These are phyloP conservation scores for Balansia obtecta DNA, from an alignment of 2,329 filamentous ascomycete genomes.

Conservation along the genomic window DNA sequence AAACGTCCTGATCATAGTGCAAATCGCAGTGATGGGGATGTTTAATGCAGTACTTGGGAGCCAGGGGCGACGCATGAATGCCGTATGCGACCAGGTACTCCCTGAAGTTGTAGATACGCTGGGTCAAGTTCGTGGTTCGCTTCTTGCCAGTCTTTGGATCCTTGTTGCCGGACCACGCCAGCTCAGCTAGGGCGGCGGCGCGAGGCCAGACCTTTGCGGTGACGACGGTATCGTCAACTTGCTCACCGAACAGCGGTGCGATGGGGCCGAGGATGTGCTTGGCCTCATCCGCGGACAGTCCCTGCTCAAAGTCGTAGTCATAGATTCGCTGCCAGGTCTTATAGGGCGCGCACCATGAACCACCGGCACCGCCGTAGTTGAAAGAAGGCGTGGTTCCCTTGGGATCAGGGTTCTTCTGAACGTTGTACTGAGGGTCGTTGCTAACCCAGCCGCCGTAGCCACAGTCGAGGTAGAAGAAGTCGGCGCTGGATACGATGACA, in stretches of 20 bases:
- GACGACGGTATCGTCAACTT: slow-evolving; percentile 39
- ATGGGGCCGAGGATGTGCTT: slow-evolving; percentile 38
- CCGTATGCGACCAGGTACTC: slow-evolving; percentile 45
- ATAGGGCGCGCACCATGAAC: slow-evolving; percentile 46
- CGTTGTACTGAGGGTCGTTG: slow-evolving; percentile 44
- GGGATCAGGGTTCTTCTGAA: slow-evolving; percentile 34
- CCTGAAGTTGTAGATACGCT: slow-evolving; percentile 45
- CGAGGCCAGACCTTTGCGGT: slow-evolving; percentile 42
- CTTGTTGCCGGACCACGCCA: slow-evolving; percentile 42
- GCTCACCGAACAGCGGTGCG: slow-evolving; percentile 40
- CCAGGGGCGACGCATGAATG: slow-evolving; percentile 34
- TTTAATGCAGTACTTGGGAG: slow-evolving; percentile 45
- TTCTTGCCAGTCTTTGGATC: slow-evolving; percentile 33
- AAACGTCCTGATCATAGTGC: slow-evolving; percentile 34
- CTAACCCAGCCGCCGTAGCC: slow-evolving; percentile 39
- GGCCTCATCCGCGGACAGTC: slow-evolving; percentile 32
- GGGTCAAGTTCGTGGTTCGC: slow-evolving; percentile 23
- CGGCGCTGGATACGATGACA: slow-evolving; percentile 41
- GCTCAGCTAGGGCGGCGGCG: slow-evolving; percentile 41
- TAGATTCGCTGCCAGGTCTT: slow-evolving; percentile 50
- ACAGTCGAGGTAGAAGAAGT: slow-evolving; percentile 46
- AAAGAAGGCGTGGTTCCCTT: slow-evolving; percentile 26
- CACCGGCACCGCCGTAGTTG: slow-evolving; percentile 41
- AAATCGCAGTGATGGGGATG: slow-evolving; percentile 46
- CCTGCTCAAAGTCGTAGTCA: slow-evolving; percentile 41